phyloP scores from a whole-genome alignment of 192 early-diverging fungal species.

The Allomyces javanicus region DNA sequence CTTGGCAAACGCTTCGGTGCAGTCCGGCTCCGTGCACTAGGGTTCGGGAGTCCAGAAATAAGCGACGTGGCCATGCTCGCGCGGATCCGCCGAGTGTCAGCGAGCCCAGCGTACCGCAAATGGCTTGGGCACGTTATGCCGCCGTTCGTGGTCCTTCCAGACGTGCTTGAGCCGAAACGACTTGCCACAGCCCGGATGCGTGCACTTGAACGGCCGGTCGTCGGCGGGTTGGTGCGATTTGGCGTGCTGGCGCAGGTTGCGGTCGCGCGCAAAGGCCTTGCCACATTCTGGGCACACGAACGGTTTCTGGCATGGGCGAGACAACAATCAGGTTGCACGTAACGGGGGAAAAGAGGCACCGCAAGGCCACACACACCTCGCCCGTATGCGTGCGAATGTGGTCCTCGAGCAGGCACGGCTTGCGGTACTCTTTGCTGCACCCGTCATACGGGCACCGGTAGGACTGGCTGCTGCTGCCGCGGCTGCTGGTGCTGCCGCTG shows the following conservation, averaged over 20 bases:
- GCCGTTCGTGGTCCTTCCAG: not conserved
- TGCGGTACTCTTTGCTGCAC: not conserved
- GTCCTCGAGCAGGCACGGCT: not conserved
- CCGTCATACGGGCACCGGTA: not conserved
- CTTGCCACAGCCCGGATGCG: not conserved
- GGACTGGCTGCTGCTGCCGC: not conserved
- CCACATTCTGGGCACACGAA: not conserved
- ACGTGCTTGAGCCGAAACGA: not conserved
- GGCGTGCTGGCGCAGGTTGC: not conserved
- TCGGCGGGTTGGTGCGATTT: not conserved
- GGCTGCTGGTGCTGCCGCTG: too few relatives aligned
- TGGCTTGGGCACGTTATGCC: not conserved
- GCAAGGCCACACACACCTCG: not conserved
- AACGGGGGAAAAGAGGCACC: not conserved
- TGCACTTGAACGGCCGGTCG: not conserved
- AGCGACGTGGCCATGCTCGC: not conserved
- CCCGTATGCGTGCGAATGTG: not conserved
- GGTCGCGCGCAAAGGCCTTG: not conserved
- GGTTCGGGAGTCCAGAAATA: too few relatives aligned
- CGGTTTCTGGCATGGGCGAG: not conserved
- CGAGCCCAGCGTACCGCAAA: not conserved
- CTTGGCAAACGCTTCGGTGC: not conserved
- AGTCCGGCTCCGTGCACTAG: not conserved
- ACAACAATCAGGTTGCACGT: not conserved
- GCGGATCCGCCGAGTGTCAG: not conserved